These are phyloP conservation scores for Clitoria ternatea DNA, from an alignment of 306 rosid species.

Conservation along the genomic window DNA sequence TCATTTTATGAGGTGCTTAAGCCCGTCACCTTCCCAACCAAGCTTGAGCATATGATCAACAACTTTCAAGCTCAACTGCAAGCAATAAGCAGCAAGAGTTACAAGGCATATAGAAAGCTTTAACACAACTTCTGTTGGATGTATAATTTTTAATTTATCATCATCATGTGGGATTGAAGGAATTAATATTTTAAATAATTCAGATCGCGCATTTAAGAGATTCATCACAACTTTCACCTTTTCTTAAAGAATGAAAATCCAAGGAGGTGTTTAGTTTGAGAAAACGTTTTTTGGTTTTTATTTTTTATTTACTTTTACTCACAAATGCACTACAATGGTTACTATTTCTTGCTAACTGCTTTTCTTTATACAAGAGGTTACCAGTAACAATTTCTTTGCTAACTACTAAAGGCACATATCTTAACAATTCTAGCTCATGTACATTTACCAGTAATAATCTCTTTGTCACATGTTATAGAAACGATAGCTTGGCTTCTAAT, in stretches of 20 bases:
- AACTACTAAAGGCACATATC: conserved; percentile 14
- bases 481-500: conserved; percentile 80
- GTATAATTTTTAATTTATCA: neutral
- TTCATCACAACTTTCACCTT: neutral
- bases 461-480: conserved; percentile 77
- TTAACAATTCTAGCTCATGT: neutral
- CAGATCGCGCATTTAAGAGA: neutral
- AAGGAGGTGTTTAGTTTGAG: neutral
- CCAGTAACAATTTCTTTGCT: neutral
- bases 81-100: conserved; percentile 28
- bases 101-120: conserved; percentile 19
- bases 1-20: conserved; percentile 62
- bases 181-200: neutral
- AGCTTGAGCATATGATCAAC: conserved; percentile 97
- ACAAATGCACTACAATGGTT: neutral
- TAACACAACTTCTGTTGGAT: neutral
- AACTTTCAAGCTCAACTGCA: conserved; percentile 98
- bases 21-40: conserved; percentile 96
- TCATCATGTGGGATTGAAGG: neutral
- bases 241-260: neutral
- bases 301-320: no score
- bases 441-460: conserved; percentile 79
- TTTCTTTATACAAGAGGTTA: neutral
- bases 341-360: neutral
- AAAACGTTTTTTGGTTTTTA: no score